Evolutionary conservation across 352 stramenopile genomes (phyloP).

Genomic region (Phytophthora brassicae): DNA sequence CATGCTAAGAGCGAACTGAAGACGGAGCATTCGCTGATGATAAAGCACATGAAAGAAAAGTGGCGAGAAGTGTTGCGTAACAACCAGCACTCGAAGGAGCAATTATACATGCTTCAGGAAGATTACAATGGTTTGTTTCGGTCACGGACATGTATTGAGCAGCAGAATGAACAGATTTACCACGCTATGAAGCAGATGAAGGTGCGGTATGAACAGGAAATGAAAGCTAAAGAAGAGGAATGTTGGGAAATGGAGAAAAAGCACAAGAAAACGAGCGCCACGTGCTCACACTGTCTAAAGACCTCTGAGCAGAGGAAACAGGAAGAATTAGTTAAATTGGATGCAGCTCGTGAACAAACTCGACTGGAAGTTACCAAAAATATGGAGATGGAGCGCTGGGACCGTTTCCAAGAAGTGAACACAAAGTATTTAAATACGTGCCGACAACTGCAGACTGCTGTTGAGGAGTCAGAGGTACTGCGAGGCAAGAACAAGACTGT

Average conservation of each 20-base stretch:
- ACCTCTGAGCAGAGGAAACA: slow-evolving; percentile 52
- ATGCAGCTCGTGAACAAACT: slow-evolving; percentile 54
- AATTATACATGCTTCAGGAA: slow-evolving; percentile 68
- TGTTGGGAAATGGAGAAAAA: slow-evolving; percentile 68
- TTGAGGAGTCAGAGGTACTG: slow-evolving; percentile 27
- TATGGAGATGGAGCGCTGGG: slow-evolving; percentile 66
- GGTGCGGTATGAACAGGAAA: slow-evolving; percentile 37
- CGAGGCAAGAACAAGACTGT: slow-evolving; percentile 41
- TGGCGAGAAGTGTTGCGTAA: slow-evolving; percentile 53
- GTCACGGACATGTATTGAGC: slow-evolving; percentile 35
- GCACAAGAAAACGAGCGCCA: slow-evolving; percentile 47
- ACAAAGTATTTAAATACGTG: slow-evolving; percentile 64
- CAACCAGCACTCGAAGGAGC: slow-evolving; percentile 52
- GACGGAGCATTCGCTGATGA: slow-evolving; percentile 42
- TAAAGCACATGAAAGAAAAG: slow-evolving; percentile 66
- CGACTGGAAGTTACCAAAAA: slow-evolving; percentile 49
- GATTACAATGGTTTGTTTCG: slow-evolving; percentile 71
- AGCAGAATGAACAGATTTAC: slow-evolving; percentile 53
- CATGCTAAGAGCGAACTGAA: slow-evolving; percentile 50
- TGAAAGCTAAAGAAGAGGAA: slow-evolving; percentile 58
- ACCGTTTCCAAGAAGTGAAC: slow-evolving; percentile 69
- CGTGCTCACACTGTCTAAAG: slow-evolving; percentile 54
- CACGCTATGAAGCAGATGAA: slow-evolving; percentile 52
- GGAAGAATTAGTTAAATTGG: slow-evolving; percentile 40
- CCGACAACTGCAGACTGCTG: slow-evolving; percentile 41